These are phyloP conservation scores for Stephanodiscus minutulus DNA, from an alignment of 108 stramenopile species.

Conservation along the genomic window DNA sequence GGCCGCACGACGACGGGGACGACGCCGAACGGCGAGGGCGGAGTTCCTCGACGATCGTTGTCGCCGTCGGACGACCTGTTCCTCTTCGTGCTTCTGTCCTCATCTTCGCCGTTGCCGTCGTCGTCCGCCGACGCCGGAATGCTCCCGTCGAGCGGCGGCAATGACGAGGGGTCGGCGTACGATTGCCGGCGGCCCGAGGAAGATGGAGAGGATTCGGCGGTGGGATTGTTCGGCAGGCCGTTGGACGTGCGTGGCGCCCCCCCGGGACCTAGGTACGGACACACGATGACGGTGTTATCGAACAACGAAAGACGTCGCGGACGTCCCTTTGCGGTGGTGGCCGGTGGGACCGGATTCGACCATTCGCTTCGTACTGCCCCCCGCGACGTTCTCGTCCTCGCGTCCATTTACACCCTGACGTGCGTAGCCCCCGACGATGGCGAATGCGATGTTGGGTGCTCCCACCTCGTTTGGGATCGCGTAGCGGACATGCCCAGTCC, in stretches of 20 bases:
- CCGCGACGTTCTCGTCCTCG: not conserved
- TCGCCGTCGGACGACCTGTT: conserved; percentile 48
- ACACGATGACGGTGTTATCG: conserved; percentile 58
- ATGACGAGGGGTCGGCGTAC: not conserved
- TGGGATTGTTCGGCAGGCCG: conserved; percentile 29
- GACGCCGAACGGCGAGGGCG: not conserved
- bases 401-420: conserved; percentile 45
- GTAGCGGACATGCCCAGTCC: conserved; percentile 43
- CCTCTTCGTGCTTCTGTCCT: conserved; percentile 34
- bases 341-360: conserved; percentile 36
- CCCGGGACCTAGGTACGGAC: conserved; percentile 75
- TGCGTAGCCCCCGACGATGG: not conserved
- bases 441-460: conserved; percentile 1
- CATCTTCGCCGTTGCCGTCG: not conserved
- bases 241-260: conserved; percentile 47
- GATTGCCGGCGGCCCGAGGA: conserved; percentile 3
- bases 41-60: conserved; percentile 22
- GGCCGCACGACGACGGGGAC: conserved; percentile 21
- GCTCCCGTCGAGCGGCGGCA: not conserved
- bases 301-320: conserved; percentile 8
- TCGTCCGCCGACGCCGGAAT: not conserved
- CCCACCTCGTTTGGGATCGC: conserved; percentile 45
- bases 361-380: not conserved
- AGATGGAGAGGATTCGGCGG: conserved; percentile 10
- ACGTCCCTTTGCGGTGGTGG: conserved; percentile 38